Base-by-base conservation (phyloP, 345 rosid genomes). In the Eucalyptus tenuipes region DNA sequence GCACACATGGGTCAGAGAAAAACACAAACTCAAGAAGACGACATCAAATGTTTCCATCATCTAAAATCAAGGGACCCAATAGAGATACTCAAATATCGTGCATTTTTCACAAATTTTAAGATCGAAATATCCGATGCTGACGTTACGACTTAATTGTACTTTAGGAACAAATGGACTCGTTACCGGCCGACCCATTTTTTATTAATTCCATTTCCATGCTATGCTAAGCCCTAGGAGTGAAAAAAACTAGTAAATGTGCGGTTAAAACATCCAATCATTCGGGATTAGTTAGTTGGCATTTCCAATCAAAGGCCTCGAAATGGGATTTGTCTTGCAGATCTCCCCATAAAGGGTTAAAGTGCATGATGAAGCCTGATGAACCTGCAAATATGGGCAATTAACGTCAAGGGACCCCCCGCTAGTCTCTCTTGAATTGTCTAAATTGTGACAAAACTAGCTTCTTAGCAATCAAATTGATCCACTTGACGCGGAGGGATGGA, bases 331-430 rank as follows among this genome's bases (percentile, higher is more conserved):
- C 91, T 86, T 88, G 48, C 47, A 68, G 75, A 31, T 90, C 88
- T 48, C 53, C 68, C 89, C 81, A 27, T 7, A 33, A 85, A 88
- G 27, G 86, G 24, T 49, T 22, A 52, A 15, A 52, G 86, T 3
- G 29, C 88, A 40, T 47, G 53, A 85, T 86, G 79, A 89, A 86
- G 29, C 61, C 57, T 52, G 53, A 86, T 86, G 79, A 89, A 86
- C 85, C 90, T 88, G 79, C 93, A 49, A 89, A 66, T 88, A 49
- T 18, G 8, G 48, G 15, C n/a, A 25, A 85, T 89, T 90, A 47
- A 55, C 44, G 55, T 89, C 90, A 47, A 86, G 88, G 94, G 88
- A 86, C 90, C 89, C 89, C 71, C 45, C 24, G 22, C 81, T 37
- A 42, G 81, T 17, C 44, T 33, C 44, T 18, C 44, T 71, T 71